Evolutionary conservation across 2,329 filamentous ascomycete genomes (phyloP).

Genomic region (Diaporthe sp.): DNA sequence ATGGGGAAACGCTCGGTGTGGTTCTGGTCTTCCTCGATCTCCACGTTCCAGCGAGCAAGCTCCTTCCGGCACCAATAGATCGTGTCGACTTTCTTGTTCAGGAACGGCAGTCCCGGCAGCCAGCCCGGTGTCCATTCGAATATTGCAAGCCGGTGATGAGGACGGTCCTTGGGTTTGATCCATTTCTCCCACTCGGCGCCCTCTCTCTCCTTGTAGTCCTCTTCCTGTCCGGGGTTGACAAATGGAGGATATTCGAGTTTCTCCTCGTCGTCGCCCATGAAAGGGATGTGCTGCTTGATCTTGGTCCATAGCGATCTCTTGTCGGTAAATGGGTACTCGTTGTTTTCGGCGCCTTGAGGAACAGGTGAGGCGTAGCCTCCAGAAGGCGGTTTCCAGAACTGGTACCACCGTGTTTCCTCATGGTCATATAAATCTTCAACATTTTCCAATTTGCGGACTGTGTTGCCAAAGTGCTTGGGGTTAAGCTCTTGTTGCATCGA

Average conservation of each 20-base stretch:
- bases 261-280: slow-evolving; percentile 56
- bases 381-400: slow-evolving; percentile 73
- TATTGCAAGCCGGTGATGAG: slow-evolving; percentile 80
- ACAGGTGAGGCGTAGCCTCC: slow-evolving; percentile 71
- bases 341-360: slow-evolving; percentile 63
- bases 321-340: slow-evolving; percentile 53
- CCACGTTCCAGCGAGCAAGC: slow-evolving; percentile 86
- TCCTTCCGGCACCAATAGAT: slow-evolving; percentile 93
- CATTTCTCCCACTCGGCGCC: slow-evolving; percentile 85
- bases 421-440: slow-evolving; percentile 60
- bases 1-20: slow-evolving; percentile 86
- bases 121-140: slow-evolving; percentile 68
- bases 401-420: slow-evolving; percentile 63
- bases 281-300: slow-evolving; percentile 61
- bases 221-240: slow-evolving; percentile 68
- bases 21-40: slow-evolving; percentile 91
- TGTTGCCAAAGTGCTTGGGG: slow-evolving; percentile 55
- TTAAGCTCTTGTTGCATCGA: slow-evolving; percentile 50
- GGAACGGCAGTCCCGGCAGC: slow-evolving; percentile 80
- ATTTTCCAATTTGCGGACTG: slow-evolving; percentile 61
- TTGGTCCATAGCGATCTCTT: slow-evolving; percentile 59
- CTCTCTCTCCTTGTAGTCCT: slow-evolving; percentile 64
- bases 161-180: slow-evolving; percentile 82
- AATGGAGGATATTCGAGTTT: slow-evolving; percentile 69
- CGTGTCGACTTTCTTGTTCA: slow-evolving; percentile 92